These are phyloP conservation scores for Tuctoria greenei DNA, from an alignment of 176 grass and related monocot species.

Conservation along the genomic window DNA sequence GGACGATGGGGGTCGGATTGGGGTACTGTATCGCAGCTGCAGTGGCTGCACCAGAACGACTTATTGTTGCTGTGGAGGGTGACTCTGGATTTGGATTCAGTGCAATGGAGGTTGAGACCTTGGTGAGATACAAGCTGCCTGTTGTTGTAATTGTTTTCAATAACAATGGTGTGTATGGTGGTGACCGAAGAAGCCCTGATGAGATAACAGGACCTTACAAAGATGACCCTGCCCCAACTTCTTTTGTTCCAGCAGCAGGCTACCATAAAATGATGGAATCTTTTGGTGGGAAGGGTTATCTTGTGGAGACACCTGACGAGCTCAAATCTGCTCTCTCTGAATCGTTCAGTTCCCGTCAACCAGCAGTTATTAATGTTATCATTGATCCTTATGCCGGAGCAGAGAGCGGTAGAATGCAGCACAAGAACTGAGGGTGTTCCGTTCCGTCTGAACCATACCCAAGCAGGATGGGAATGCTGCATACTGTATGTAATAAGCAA, in stretches of 20 bases:
- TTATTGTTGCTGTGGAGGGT: slow-evolving; percentile 94
- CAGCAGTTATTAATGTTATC: slow-evolving; percentile 76
- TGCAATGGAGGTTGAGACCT: slow-evolving; percentile 96
- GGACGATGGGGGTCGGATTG: slow-evolving; percentile 91
- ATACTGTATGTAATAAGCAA: slow-evolving; percentile 7
- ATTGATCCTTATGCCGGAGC: slow-evolving; percentile 81
- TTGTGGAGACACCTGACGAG: slow-evolving; percentile 60
- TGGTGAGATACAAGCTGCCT: slow-evolving; percentile 79
- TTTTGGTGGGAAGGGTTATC: slow-evolving; percentile 86
- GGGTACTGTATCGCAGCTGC: slow-evolving; percentile 92
- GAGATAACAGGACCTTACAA: slow-evolving; percentile 83
- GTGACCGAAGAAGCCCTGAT: slow-evolving; percentile 75
- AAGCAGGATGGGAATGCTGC: background rate
- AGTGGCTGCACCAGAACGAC: slow-evolving; percentile 58
- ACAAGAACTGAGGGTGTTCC: slow-evolving; percentile 71
- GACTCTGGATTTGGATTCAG: slow-evolving; percentile 97
- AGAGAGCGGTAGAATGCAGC: slow-evolving; percentile 93
- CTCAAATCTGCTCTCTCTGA: slow-evolving; percentile 67
- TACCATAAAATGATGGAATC: slow-evolving; percentile 91
- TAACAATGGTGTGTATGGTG: slow-evolving; percentile 92
- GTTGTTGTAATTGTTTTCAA: slow-evolving; percentile 90
- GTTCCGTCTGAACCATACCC: background rate
- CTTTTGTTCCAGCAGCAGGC: slow-evolving; percentile 70
- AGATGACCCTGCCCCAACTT: slow-evolving; percentile 92
- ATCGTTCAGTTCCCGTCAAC: slow-evolving; percentile 69